phyloP scores from a whole-genome alignment of 2,329 filamentous ascomycete species.

The Apiospora malaysiana region DNA sequence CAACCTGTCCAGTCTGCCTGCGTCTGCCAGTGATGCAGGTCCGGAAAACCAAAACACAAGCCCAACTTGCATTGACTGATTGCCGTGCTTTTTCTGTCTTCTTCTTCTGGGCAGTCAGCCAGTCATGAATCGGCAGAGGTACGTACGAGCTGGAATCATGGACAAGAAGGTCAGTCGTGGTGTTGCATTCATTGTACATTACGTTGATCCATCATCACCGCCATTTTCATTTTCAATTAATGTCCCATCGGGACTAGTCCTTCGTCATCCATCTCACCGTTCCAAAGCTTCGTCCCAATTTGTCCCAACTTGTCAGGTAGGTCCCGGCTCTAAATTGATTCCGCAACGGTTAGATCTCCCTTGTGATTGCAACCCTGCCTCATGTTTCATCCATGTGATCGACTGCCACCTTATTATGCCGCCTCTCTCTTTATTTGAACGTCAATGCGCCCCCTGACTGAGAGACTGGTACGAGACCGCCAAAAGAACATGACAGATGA shows the following conservation, averaged over 20 bases:
- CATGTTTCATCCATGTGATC: constrained; percentile 17
- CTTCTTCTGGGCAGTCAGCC: background rate
- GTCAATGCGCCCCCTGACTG: constrained; percentile 13
- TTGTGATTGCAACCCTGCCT: constrained; percentile 8
- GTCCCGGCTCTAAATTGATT: constrained; percentile 4
- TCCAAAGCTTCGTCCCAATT: constrained; percentile 7
- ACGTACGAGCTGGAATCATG: background rate
- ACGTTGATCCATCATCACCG: background rate
- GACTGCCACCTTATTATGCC: constrained; percentile 5
- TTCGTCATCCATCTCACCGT: constrained; percentile 11
- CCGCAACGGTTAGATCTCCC: constrained; percentile 16
- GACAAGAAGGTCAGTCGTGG: too few relatives aligned
- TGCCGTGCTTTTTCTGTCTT: constrained; percentile 1
- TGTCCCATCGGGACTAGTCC: background rate
- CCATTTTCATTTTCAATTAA: background rate
- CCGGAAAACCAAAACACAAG: background rate
- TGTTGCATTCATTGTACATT: background rate
- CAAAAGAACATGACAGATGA: background rate
- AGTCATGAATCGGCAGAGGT: background rate
- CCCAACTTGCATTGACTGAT: constrained; percentile 10
- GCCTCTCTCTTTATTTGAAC: constrained; percentile 13
- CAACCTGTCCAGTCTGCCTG: background rate
- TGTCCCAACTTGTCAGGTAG: constrained; percentile 9
- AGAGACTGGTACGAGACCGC: background rate
- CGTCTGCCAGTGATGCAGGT: constrained; percentile 1